Conservation (phyloP, 306 rosid species). For the Styphnolobium japonicum region DNA sequence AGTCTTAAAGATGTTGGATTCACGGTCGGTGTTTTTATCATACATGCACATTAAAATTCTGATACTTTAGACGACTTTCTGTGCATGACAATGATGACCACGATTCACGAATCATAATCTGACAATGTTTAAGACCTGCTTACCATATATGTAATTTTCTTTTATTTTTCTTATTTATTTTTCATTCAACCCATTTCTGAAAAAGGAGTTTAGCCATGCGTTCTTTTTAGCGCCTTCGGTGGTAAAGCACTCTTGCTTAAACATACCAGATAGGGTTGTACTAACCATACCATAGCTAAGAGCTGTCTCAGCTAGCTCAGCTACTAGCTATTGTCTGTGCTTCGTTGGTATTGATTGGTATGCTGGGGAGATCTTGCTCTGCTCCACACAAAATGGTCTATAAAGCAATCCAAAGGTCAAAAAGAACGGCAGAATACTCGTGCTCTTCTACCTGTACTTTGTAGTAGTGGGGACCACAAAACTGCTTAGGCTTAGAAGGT, state of each 20-base stretch:
- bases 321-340: background rate
- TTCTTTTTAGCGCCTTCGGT: conserved; percentile 28
- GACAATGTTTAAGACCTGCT: conserved; percentile 20
- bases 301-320: background rate
- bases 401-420: conserved; percentile 4
- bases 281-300: conserved; percentile 1
- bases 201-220: conserved; percentile 14
- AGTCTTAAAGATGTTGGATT: background rate
- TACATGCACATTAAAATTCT: background rate
- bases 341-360: background rate
- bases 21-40: background rate
- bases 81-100: conserved; percentile 17
- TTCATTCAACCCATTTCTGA: background rate
- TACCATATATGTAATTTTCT: background rate
- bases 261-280: conserved; percentile 2
- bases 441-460: background rate
- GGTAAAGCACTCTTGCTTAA: conserved; percentile 4
- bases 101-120: conserved; percentile 8
- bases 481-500: too few species aligned
- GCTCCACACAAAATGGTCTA: background rate
- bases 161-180: background rate
- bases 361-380: background rate
- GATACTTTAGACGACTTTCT: background rate
- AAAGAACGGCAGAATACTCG: conserved; percentile 8
- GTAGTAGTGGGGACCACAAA: background rate